Conservation (phyloP, 306 rosid species). For the Inga leiocalycina region DNA sequence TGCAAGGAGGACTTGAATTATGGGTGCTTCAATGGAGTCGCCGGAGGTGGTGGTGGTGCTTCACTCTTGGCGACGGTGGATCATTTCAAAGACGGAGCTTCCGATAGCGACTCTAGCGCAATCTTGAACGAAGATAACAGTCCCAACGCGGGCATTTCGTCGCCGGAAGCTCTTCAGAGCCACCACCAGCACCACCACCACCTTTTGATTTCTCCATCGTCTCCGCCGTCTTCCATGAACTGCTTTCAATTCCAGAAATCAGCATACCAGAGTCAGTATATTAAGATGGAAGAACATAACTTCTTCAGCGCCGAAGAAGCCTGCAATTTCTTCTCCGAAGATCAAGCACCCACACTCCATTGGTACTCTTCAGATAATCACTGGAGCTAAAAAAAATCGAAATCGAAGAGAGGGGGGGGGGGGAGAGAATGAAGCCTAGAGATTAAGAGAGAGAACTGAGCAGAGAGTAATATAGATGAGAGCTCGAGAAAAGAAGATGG, state of each 20-base stretch:
- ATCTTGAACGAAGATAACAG: conserved; percentile 78
- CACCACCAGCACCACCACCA: conserved; percentile 41
- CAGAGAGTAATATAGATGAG: neutral
- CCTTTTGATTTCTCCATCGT: conserved; percentile 48
- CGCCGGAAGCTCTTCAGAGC: conserved; percentile 52
- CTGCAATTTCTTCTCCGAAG: conserved; percentile 86
- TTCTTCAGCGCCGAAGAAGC: conserved; percentile 84
- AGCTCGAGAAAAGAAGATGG: neutral
- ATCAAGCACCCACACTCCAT: conserved; percentile 83
- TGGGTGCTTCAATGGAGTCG: conserved; percentile 42
- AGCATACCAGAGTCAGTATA: conserved; percentile 58
- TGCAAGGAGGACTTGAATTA: conserved; percentile 45
- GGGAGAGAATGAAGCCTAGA: too few species aligned
- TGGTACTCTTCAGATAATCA: conserved; percentile 74
- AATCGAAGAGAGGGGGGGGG: neutral
- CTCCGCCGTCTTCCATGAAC: conserved; percentile 50
- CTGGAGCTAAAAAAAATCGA: conserved; percentile 47
- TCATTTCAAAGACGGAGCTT: conserved; percentile 75
- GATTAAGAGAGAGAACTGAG: too few species aligned
- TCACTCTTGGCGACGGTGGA: conserved; percentile 44
- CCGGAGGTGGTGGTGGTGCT: conserved; percentile 18
- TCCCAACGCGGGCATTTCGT: conserved; percentile 58
- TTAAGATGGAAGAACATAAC: conserved; percentile 91
- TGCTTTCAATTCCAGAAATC: conserved; percentile 70
- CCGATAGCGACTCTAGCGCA: conserved; percentile 93